Base-by-base conservation (phyloP, 805 yeast genomes). In the Hagleromyces aurorensis region DNA sequence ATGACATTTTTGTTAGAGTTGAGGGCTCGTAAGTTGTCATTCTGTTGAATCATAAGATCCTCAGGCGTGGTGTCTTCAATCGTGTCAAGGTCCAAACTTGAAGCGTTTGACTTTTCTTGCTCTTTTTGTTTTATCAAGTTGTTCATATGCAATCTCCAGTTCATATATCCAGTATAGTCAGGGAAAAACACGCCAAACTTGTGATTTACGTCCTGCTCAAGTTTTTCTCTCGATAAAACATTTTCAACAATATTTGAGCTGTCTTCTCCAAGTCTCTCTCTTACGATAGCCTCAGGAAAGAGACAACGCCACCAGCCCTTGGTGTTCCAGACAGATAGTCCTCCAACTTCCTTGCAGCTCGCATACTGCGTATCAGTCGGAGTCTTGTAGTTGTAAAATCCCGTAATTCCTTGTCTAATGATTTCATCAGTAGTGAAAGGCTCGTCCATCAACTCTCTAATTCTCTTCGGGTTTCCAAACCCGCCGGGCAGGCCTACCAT, bases 251-350 rank as follows among this genome's bases (percentile, higher is more conserved):
- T 43, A 23, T 48, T 38, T 38, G 20, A 21, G 19, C 21, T 30
- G 8, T 20, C 48, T 34, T 48, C 54, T 46, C 41, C 41, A 29
- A 44, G 40, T 37, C 53, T 60, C 23, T 35, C 50, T 33, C 46
- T 62, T 29, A 44, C 66, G 39, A 37, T 62, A 27, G 55, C 57
- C 47, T 66, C 65, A 8, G 95, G 94, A 55, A 87, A 79, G 25
- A 89, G 60, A 58, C 97, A 89, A 49, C 87, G 71, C 96, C 96
- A 89, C 54, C 76, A 70, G 0, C 96, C 97, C 13, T 69, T 65
- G 20, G 71, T 59, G 50, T 85, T 93, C 96, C 96, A 89, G 8
- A 75, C 76, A 0, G 84, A 71, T 5, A 69, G 58, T 3, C 98
- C 97, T 6, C 73, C 60, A 19, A 67, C 58, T 13, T 69, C 70